A percentile compares a stretch with the other conserved stretches of the same genome.
phyloP scores from a whole-genome alignment of 208 protist species.

The Zelonia costaricensis region DNA sequence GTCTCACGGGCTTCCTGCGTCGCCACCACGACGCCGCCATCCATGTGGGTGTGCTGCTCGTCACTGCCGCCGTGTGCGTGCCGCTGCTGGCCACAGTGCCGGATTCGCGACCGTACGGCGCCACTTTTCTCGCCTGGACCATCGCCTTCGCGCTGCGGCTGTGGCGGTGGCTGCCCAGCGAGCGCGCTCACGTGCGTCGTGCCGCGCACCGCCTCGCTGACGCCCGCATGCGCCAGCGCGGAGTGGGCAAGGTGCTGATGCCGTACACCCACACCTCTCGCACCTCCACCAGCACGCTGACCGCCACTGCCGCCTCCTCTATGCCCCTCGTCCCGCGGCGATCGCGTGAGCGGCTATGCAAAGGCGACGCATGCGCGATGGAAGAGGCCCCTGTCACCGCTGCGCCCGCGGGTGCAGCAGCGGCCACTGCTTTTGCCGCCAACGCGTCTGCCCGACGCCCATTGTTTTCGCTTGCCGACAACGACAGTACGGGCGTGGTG shows the following conservation, averaged over 20 bases:
- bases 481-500: too few relatives aligned
- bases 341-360: too few relatives aligned
- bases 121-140: slow-evolving; percentile 19
- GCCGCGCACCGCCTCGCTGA: slow-evolving; percentile 18
- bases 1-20: slow-evolving; percentile 3
- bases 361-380: too few relatives aligned
- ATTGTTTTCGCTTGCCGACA: too few relatives aligned
- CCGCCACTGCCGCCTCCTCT: too few relatives aligned
- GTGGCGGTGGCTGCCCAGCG: slow-evolving; percentile 23
- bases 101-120: slow-evolving; percentile 16
- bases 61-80: slow-evolving; percentile 16
- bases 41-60: neutral
- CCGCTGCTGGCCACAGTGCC: slow-evolving; percentile 16
- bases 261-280: neutral
- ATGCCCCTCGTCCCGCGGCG: too few relatives aligned
- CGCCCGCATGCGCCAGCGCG: slow-evolving; percentile 6
- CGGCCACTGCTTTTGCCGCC: too few relatives aligned
- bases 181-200: slow-evolving; percentile 5
- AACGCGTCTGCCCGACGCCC: too few relatives aligned
- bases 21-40: slow-evolving; percentile 9
- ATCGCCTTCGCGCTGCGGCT: slow-evolving; percentile 15
- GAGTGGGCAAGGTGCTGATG: slow-evolving; percentile 13
- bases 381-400: too few relatives aligned
- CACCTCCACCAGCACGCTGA: too few relatives aligned
- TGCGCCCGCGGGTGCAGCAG: too few relatives aligned